Evolutionary conservation across 441 rosid species (phyloP).

Genomic region (Erodium chrysanthum): DNA sequence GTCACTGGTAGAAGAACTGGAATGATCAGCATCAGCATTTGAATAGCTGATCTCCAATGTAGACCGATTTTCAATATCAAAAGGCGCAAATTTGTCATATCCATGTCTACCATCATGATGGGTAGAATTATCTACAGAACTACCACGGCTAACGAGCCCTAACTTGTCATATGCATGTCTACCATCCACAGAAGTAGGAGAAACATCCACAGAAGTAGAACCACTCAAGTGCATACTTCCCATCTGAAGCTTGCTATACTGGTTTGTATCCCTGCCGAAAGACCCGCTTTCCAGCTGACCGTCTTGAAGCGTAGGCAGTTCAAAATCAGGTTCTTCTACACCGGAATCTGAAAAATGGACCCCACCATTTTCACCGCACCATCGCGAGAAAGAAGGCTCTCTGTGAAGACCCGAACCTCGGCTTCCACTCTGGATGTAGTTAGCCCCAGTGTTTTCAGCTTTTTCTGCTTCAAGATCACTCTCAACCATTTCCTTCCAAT

Average conservation of each 20-base stretch:
- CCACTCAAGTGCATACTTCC: slow-evolving; percentile 40
- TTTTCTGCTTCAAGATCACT: slow-evolving; percentile 17
- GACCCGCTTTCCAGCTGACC: slow-evolving; percentile 21
- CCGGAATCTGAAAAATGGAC: slow-evolving; percentile 21
- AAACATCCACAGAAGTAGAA: slow-evolving; percentile 23
- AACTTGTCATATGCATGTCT: slow-evolving; percentile 1
- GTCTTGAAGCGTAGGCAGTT: slow-evolving; percentile 27
- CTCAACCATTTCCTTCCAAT: slow-evolving; percentile 27
- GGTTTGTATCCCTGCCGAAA: slow-evolving; percentile 22
- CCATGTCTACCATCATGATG: slow-evolving; percentile 30
- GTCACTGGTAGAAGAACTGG: slow-evolving; percentile 20
- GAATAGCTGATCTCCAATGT: slow-evolving; percentile 28
- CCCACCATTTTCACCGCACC: slow-evolving; percentile 27
- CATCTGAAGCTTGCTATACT: slow-evolving; percentile 23
- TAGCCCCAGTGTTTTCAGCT: slow-evolving; percentile 13
- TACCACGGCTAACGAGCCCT: slow-evolving; percentile 1
- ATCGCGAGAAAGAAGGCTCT: slow-evolving; percentile 37
- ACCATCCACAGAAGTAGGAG: slow-evolving; percentile 13
- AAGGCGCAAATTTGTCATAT: slow-evolving; percentile 37
- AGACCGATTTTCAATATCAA: slow-evolving; percentile 54
- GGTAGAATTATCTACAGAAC: background rate
- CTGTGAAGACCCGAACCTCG: slow-evolving; percentile 22
- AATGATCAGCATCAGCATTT: slow-evolving; percentile 27
- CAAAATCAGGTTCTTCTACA: slow-evolving; percentile 29
- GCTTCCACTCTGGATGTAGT: slow-evolving; percentile 20